Conservation (phyloP, 225 moss, liverwort and hornwort genomes). For the Marchantia paleacea region DNA sequence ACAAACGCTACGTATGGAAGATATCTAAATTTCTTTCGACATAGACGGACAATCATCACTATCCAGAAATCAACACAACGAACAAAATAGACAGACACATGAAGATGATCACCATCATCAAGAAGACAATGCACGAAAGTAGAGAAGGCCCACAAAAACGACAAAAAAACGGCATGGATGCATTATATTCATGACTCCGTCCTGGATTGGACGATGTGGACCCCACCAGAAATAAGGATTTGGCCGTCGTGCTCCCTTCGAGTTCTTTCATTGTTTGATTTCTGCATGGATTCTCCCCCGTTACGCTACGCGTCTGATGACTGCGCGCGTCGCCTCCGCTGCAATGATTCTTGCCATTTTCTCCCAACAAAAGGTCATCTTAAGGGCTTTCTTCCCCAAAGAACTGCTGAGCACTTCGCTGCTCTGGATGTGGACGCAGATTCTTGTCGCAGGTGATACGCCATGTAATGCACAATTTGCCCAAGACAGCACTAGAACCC, state of each 20-base stretch:
- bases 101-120: neutral
- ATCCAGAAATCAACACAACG: neutral
- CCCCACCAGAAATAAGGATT: neutral
- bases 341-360: neutral
- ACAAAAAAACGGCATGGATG: neutral
- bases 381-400: no score
- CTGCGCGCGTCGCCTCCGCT: neutral
- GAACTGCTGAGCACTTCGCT: no score
- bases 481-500: no score
- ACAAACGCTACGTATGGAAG: neutral
- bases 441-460: no score
- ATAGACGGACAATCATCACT: neutral
- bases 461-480: no score
- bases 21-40: neutral
- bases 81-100: neutral
- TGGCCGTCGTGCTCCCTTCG: neutral
- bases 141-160: neutral
- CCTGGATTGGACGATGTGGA: neutral
- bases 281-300: neutral
- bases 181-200: neutral
- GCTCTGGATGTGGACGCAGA: no score
- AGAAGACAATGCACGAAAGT: neutral
- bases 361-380: neutral
- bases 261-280: neutral
- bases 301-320: neutral